Base-by-base conservation (phyloP, 352 stramenopile species). In the Pythium apleroticum region DNA sequence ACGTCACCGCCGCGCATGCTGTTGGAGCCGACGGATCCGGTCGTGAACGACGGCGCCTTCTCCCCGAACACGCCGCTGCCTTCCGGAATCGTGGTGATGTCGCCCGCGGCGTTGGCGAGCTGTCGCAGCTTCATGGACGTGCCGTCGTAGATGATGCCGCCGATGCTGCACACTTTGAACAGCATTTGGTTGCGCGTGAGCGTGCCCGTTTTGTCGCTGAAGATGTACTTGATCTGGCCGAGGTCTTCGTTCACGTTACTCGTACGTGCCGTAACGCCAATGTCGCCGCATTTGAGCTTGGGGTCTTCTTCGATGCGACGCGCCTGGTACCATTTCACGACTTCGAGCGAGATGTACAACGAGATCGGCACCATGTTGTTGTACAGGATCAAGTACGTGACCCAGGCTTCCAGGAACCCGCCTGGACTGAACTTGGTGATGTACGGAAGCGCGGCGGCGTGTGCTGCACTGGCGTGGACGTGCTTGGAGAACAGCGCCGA, bases 151-250 rank as follows among this genome's bases (percentile, higher is more conserved):
- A 96, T 91, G 28, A 93, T 81, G 14, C 94, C 94, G 22, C 84
- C 88, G 28, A 99, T 95, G 35, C 84, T 93, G 65, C 94, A 98
- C 11, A 93, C 80, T 63, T 97, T 96, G 68, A 99, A 98, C 22
- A 98, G 77, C 97, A 99, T 99, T 57, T 99, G 89, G 68, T 99
- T 99, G 57, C 97, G 96, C 2, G 98, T 99, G 19, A 99, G 74
- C 4, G 98, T 99, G 9, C 98, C 98, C 1, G 97, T 99, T 73
- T 99, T 99, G 72, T 99, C 98, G 19, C 86, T 98, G 75, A 99
- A 99, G 14, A 99, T 95, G 75, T 99, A 99, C 64, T 98, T 94
- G 66, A 99, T 98, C 79, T 98, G 92, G 0, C 97, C 98, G 2
- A 98, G 75, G 56, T 98, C 92, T 78, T 97, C 95, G 41, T 97